A percentile compares a stretch with the other conserved stretches of the same genome.
Conservation (phyloP, 352 stramenopile genomes). For the Globisporangium uncinulatum region DNA sequence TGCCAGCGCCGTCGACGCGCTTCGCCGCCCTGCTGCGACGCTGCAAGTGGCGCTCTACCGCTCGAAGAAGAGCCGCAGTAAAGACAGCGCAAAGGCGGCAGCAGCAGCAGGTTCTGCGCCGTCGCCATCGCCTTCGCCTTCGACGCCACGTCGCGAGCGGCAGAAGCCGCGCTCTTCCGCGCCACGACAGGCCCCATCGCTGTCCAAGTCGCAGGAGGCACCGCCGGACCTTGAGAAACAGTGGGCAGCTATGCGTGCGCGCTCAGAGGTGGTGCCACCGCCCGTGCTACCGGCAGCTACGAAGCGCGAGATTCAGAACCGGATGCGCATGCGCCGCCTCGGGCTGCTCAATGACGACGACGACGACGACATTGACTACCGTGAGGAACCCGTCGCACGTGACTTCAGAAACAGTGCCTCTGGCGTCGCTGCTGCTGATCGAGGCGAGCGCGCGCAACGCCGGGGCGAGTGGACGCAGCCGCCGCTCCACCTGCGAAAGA, state of each 20-base stretch:
- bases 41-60: conserved; percentile 37
- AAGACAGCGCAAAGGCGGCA: conserved; percentile 22
- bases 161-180: conserved; percentile 2
- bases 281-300: conserved; percentile 30
- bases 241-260: conserved; percentile 38
- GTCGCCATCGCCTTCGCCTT: not conserved
- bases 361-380: conserved; percentile 15
- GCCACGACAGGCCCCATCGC: not conserved
- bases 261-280: conserved; percentile 25
- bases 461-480: conserved; percentile 7
- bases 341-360: conserved; percentile 44
- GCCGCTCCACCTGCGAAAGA: conserved; percentile 16
- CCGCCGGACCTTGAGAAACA: conserved; percentile 26
- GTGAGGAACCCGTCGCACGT: conserved; percentile 8
- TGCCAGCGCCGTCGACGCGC: conserved; percentile 6
- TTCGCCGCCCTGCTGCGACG: not conserved
- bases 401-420: conserved; percentile 9
- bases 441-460: not conserved
- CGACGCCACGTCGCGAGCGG: not conserved
- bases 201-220: not conserved
- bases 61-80: conserved; percentile 43
- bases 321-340: conserved; percentile 49
- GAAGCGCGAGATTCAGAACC: conserved; percentile 52
- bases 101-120: conserved; percentile 11
- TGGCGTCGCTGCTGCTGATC: conserved; percentile 3